Percentiles rank a stretch among this genome's conserved stretches.
These are phyloP conservation scores for Termitomyces sp. DNA, from an alignment of 768 basidiomycete species.

Conservation along the genomic window DNA sequence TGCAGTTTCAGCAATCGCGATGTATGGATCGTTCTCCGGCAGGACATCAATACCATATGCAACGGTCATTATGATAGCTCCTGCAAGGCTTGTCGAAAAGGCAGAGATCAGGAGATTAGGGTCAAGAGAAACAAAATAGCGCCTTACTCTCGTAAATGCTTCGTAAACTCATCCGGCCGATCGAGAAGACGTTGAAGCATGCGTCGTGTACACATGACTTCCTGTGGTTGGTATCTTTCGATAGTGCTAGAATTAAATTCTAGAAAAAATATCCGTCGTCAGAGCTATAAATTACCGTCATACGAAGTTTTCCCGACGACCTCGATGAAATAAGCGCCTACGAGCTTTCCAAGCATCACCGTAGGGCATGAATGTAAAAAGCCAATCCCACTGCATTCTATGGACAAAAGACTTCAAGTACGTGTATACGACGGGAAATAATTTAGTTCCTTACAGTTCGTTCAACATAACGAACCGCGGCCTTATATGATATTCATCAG, in stretches of 20 bases:
- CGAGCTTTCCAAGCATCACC: constrained; percentile 8
- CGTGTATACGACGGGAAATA: background rate
- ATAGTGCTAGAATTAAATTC: constrained; percentile 24
- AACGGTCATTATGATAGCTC: constrained; percentile 25
- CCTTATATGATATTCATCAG: constrained; percentile 14
- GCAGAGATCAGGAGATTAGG: background rate
- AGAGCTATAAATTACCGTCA: background rate
- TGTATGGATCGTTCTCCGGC: constrained; percentile 29
- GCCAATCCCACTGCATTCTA: constrained; percentile 16
- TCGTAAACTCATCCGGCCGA: constrained; percentile 25
- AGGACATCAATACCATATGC: constrained; percentile 29
- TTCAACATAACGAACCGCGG: constrained; percentile 22
- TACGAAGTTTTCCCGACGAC: background rate
- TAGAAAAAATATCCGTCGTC: constrained; percentile 18
- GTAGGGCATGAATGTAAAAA: constrained; percentile 14
- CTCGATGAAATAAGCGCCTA: constrained; percentile 1
- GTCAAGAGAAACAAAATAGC: no score
- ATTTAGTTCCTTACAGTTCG: constrained; percentile 8
- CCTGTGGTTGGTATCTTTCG: constrained; percentile 19
- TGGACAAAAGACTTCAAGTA: background rate
- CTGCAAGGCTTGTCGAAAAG: constrained; percentile 5
- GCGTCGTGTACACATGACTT: constrained; percentile 21
- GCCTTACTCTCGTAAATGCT: constrained; percentile 22
- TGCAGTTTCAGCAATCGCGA: constrained; percentile 26
- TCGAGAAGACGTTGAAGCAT: constrained; percentile 25